Base-by-base conservation (phyloP, 495 filamentous ascomycete genomes). In the Hypoxylon crocopeplum region DNA sequence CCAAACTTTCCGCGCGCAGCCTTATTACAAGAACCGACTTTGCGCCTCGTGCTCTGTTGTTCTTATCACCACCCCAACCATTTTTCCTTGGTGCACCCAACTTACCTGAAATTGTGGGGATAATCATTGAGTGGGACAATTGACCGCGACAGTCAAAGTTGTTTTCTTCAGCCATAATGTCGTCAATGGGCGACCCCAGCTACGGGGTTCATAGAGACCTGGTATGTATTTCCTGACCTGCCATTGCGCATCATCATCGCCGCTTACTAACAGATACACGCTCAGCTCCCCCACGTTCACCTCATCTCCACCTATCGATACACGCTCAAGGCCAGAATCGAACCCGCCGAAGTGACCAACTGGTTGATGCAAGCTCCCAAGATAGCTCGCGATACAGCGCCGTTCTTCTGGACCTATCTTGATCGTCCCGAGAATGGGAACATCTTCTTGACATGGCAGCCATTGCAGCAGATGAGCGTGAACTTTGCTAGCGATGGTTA, bases 401-500 rank as follows among this genome's bases (percentile, higher is more conserved):
- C 92, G 5, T 92, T 97, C 82, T 87, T 84, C 68, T 98, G 93
- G 93, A 92, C 87, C 13, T 97, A 94, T 72, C 79, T 97, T 36
- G 86, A 93, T 57, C 82, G 84, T 22, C 93, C 93, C 3, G 78
- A 76, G 25, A 89, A 96, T 75, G 92, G 92, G 7, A 86, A 85
- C 13, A 81, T 96, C 21, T 82, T 92, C 68, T 79, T 97, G 17
- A 88, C 87, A 30, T 97, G 93, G 93, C 91, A 96, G 69, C 89
- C 93, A 1, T 76, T 84, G 7, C 75, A 79, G 16, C 80, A 84
- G 46, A 75, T 91, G 46, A 84, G 83, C 13, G 80, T 79, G 2
- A 84, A 84, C 41, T 93, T 90, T 64, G 86, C 94, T 16, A 95
- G 86, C 54, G 93, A 98, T 81, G 94, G 94, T 11, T 93, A 91